These are phyloP conservation scores for Colletotrichum magnum DNA, from an alignment of 2,329 filamentous ascomycete genomes.

Conservation along the genomic window DNA sequence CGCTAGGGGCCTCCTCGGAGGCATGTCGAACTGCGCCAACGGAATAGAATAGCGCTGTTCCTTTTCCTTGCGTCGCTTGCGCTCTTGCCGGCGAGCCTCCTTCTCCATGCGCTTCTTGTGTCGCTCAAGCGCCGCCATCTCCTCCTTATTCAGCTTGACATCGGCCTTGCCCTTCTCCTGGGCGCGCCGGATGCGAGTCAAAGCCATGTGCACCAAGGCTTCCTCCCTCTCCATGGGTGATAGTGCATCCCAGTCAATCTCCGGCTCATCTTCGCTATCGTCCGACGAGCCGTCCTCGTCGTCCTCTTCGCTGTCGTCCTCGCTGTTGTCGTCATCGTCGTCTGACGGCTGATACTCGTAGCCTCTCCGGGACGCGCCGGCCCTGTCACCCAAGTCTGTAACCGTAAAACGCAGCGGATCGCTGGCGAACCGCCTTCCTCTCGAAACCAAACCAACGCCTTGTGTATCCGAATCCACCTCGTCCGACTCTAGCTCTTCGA, in stretches of 20 bases:
- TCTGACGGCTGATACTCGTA: conserved; percentile 53
- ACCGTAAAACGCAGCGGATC: conserved; percentile 74
- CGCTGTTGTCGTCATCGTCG: conserved; percentile 54
- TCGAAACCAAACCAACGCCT: conserved; percentile 65
- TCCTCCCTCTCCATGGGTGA: conserved; percentile 79
- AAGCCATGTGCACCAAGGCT: conserved; percentile 80
- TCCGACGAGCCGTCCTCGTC: conserved; percentile 42
- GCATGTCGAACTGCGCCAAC: conserved; percentile 64
- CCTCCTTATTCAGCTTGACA: conserved; percentile 83
- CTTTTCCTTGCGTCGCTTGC: conserved; percentile 57
- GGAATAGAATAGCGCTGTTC: conserved; percentile 67
- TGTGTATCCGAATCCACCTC: conserved; percentile 69
- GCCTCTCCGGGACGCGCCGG: conserved; percentile 55
- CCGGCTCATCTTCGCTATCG: conserved; percentile 55
- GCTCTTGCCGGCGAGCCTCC: conserved; percentile 54
- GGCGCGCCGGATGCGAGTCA: conserved; percentile 85
- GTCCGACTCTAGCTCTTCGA: conserved; percentile 76
- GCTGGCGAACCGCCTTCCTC: conserved; percentile 67
- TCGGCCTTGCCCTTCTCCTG: conserved; percentile 82
- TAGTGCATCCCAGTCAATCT: conserved; percentile 64
- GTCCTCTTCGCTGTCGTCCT: conserved; percentile 57
- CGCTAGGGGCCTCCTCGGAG: conserved; percentile 53
- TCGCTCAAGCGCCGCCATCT: conserved; percentile 84
- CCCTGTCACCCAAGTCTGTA: conserved; percentile 65
- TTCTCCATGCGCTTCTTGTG: conserved; percentile 72